A percentile compares a stretch with the other conserved stretches of the same genome.
These are phyloP conservation scores for Ogataea methylovora DNA, from an alignment of 805 yeast genomes.

Conservation along the genomic window DNA sequence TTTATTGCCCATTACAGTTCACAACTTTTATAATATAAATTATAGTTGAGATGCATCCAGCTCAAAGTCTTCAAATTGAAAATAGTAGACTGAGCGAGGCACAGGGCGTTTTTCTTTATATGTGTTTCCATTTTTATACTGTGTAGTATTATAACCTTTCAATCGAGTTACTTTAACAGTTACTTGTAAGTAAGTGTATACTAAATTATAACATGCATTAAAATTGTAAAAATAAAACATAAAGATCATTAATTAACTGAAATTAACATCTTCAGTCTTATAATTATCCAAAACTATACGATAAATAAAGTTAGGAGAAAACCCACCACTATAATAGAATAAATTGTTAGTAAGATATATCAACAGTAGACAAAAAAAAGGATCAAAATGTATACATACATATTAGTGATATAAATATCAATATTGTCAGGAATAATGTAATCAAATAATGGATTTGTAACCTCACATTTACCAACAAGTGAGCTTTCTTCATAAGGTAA, in stretches of 20 bases:
- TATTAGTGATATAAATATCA: constrained; percentile 88
- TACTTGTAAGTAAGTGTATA: too few species aligned
- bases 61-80: constrained; percentile 41
- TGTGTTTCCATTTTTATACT: background rate
- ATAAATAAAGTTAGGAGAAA: constrained; percentile 92
- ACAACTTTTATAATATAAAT: background rate
- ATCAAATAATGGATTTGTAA: constrained; percentile 83
- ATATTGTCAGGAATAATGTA: constrained; percentile 91
- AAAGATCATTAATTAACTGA: constrained; percentile 29
- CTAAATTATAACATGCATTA: too few species aligned
- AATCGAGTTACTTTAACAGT: too few species aligned
- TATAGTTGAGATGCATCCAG: constrained; percentile 37
- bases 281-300: constrained; percentile 93
- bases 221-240: too few species aligned
- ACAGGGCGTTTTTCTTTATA: constrained; percentile 33
- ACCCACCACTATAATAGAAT: constrained; percentile 55
- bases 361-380: constrained; percentile 1
- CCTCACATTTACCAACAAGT: constrained; percentile 66
- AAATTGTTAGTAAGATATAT: constrained; percentile 2
- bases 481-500: constrained; percentile 65
- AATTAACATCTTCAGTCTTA: constrained; percentile 70
- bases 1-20: constrained; percentile 39
- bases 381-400: constrained; percentile 27
- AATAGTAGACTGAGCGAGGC: constrained; percentile 52
- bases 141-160: too few species aligned